Evolutionary conservation across 306 rosid genomes (phyloP).

Genomic region (Quercus bicolor): DNA sequence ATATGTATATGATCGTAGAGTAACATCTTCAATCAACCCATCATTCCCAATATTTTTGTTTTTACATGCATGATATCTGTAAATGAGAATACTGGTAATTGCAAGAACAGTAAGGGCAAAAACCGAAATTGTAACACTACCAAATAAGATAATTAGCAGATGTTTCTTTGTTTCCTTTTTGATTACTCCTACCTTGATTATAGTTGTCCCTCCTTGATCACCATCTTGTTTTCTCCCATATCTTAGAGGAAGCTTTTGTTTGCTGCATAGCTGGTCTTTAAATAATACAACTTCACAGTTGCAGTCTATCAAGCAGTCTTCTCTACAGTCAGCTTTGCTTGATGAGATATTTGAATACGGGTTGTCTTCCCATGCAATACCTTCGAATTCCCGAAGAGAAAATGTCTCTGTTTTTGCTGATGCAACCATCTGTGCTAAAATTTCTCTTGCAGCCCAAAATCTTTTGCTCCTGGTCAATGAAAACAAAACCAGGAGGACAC

Average conservation of each 20-base stretch:
- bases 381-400: not conserved
- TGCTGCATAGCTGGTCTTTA: not conserved
- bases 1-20: constrained; percentile 17
- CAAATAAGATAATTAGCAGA: not conserved
- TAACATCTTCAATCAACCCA: constrained; percentile 7
- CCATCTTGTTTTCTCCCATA: not conserved
- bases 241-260: constrained; percentile 9
- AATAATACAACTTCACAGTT: constrained; percentile 10
- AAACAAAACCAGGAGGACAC: constrained; percentile 22
- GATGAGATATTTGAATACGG: not conserved
- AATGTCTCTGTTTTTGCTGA: not conserved
- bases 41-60: not conserved
- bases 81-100: not conserved
- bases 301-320: constrained; percentile 19
- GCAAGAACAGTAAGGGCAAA: constrained; percentile 6
- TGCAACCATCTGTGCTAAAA: not conserved
- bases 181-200: not conserved
- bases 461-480: not conserved
- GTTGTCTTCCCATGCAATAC: not conserved
- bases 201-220: not conserved
- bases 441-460: constrained; percentile 23
- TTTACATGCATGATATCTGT: not conserved
- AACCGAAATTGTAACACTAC: not conserved
- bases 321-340: not conserved
- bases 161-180: not conserved